Conservation (phyloP, 805 yeast species). For the Sugiyamaella mastotermitis region DNA sequence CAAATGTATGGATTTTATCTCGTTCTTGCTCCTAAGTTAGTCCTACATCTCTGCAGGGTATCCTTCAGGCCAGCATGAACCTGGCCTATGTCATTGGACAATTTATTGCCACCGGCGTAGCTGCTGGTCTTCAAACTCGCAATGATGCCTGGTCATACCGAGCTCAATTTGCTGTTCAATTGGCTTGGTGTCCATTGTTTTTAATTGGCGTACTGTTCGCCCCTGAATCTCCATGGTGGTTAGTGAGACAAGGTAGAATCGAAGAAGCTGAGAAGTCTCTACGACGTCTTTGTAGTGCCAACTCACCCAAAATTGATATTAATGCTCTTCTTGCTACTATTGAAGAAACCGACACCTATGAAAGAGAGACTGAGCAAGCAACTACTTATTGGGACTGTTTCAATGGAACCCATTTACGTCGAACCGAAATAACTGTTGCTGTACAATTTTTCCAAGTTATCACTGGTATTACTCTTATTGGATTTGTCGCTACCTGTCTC, state of each 20-base stretch:
- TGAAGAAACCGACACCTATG: slow-evolving; percentile 39
- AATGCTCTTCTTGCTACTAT: slow-evolving; percentile 41
- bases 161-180: slow-evolving; percentile 52
- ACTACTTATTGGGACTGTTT: slow-evolving; percentile 38
- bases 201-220: slow-evolving; percentile 6
- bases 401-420: slow-evolving; percentile 40
- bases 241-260: neutral
- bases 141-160: slow-evolving; percentile 37
- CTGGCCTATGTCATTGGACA: slow-evolving; percentile 54
- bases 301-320: slow-evolving; percentile 30
- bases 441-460: slow-evolving; percentile 18
- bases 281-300: slow-evolving; percentile 3
- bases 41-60: slow-evolving; percentile 43
- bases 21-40: slow-evolving; percentile 45
- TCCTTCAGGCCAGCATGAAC: slow-evolving; percentile 32
- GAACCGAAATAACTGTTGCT: slow-evolving; percentile 45
- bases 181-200: slow-evolving; percentile 65
- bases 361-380: slow-evolving; percentile 28
- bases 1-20: slow-evolving; percentile 53
- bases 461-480: slow-evolving; percentile 29
- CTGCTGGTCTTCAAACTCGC: slow-evolving; percentile 29
- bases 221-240: slow-evolving; percentile 13
- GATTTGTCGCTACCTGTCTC: slow-evolving; percentile 36
- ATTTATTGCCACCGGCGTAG: slow-evolving; percentile 46
- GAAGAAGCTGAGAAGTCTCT: slow-evolving; percentile 18